A percentile compares a stretch with the other conserved stretches of the same genome.
phyloP scores from a whole-genome alignment of 2,329 filamentous ascomycete genomes.

The Penicillium hordei region DNA sequence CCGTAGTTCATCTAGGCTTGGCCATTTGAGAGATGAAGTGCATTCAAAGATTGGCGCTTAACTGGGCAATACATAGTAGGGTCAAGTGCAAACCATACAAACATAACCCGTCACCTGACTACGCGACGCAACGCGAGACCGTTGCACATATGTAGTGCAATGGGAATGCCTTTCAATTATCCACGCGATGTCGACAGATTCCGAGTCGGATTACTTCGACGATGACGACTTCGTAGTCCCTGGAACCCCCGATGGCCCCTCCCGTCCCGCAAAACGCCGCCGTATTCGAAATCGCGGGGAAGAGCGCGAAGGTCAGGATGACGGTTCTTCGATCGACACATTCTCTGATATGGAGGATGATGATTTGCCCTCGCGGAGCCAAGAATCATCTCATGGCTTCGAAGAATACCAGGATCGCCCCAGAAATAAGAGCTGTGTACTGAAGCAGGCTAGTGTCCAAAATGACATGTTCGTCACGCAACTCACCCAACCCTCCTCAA shows the following conservation, averaged over 20 bases:
- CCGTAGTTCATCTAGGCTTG: background rate
- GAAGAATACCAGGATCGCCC: conserved; percentile 27
- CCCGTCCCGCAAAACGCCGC: conserved; percentile 37
- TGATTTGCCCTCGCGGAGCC: conserved; percentile 17
- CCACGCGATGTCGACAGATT: conserved; percentile 31
- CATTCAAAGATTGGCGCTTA: background rate
- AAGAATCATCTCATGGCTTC: conserved; percentile 17
- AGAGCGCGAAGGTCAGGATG: conserved; percentile 14
- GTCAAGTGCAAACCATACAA: conserved; percentile 10
- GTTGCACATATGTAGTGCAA: background rate
- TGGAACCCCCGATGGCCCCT: conserved; percentile 19
- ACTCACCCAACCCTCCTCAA: conserved; percentile 50
- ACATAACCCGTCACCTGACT: conserved; percentile 15
- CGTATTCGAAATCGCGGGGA: conserved; percentile 27
- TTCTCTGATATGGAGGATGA: conserved; percentile 24
- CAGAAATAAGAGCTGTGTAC: conserved; percentile 44
- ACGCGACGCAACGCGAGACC: conserved; percentile 11
- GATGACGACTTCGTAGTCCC: conserved; percentile 34
- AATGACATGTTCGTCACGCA: conserved; percentile 51
- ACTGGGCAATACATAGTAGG: background rate
- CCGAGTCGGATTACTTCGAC: conserved; percentile 33
- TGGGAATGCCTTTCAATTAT: background rate
- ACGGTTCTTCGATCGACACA: conserved; percentile 20
- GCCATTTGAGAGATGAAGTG: background rate
- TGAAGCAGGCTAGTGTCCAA: conserved; percentile 41